phyloP scores from a whole-genome alignment of 192 early-diverging fungal genomes.

The Hyaloraphidium curvatum region DNA sequence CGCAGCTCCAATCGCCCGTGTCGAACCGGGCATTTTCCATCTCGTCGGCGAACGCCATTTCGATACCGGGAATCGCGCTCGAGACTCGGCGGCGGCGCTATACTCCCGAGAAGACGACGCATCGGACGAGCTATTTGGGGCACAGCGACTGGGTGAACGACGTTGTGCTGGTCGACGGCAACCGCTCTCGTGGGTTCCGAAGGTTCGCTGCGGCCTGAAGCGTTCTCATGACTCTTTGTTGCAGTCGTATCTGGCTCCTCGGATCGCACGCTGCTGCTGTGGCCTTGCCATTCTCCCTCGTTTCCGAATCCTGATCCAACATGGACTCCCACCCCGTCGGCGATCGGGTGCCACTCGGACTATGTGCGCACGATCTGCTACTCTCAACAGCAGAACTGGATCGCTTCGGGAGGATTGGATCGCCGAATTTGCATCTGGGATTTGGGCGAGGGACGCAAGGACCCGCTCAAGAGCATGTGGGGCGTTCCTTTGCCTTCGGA shows the following conservation, averaged over 20 bases:
- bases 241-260: constrained; percentile 74
- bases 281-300: constrained; percentile 13
- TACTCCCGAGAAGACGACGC: too few relatives aligned
- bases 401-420: constrained; percentile 83
- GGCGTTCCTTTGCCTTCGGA: background rate
- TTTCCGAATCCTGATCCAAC: too few relatives aligned
- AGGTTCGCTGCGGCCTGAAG: background rate
- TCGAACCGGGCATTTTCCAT: too few relatives aligned
- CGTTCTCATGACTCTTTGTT: constrained; percentile 3
- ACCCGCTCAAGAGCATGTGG: background rate
- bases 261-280: constrained; percentile 70
- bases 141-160: constrained; percentile 98
- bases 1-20: too few relatives aligned
- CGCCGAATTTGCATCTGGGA: constrained; percentile 80
- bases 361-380: constrained; percentile 81
- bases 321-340: too few relatives aligned
- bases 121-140: constrained; percentile 44
- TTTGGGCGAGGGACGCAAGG: constrained; percentile 34
- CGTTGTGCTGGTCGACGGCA: constrained; percentile 48
- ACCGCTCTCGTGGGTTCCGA: constrained; percentile 31
- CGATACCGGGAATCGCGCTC: too few relatives aligned
- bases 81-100: too few relatives aligned
- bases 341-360: constrained; percentile 72
- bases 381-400: constrained; percentile 45
- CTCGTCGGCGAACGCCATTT: too few relatives aligned